Evolutionary conservation across 1,284 basidiomycete genomes (phyloP), one percentile per base, ranked within the genome.

Genomic region (Boletellus sp.): DNA sequence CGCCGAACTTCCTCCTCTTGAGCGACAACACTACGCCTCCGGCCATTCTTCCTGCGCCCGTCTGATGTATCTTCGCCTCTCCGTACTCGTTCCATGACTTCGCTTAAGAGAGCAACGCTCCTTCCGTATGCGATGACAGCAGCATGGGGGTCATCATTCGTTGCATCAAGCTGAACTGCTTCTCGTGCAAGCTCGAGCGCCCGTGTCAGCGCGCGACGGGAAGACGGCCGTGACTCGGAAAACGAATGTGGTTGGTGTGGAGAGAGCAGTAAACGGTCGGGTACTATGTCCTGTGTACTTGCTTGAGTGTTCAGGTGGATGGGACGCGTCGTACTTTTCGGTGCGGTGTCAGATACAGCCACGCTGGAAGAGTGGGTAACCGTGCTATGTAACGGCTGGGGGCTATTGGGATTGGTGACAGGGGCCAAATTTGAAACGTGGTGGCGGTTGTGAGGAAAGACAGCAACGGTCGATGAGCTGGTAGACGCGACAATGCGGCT

Each of bases 11-110:
- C 87, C 58, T 91, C 88, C 64, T 91, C 88, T 60, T 89, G 86
- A 22, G 88, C 88, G 21, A 87, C 83, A 13, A 87, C 80, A 59
- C 87, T 90, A 58, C 87, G 74, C 45, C 84, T 75, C 48, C 85
- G 73, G 14, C 81, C 79, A 45, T 74, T 76, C 49, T 69, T 73
- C 54, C 76, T 73, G 54, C 80, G 72, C 42, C 73, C 69, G 32
- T 87, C 82, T 19, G 79, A 79, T 51, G 78, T 82, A 56, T 90
- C 87, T 64, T 91, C 87, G 4, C 88, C 88, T 54, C 82, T 76
- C 67, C 85, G 78, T 2, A 91, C 87, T 34, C 88, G 73, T 59
- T 90, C 88, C 88, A 91, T 91, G 41, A 91, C 87, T 64, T 89
- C 87, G 55, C 84, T 89, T 30, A 91, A 71, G 23, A 91, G 73